A percentile compares a stretch with the other conserved stretches of the same genome.
Evolutionary conservation across 208 protist species (phyloP).

Genomic region (Leishmania aethiopica): DNA sequence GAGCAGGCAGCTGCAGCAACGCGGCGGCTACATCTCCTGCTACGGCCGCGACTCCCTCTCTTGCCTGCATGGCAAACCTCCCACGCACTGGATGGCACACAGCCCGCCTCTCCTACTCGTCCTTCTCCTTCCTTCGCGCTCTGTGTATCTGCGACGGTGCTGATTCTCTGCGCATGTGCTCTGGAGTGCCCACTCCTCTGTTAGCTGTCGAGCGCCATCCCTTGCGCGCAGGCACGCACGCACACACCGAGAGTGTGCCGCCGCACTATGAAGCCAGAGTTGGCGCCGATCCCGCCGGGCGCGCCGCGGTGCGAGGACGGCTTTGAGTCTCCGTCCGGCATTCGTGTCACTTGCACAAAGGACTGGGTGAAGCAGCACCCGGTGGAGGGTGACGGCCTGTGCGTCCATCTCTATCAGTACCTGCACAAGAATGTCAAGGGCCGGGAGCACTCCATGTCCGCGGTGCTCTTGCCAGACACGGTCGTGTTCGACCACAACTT

Average conservation of each 20-base stretch:
- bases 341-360: constrained; percentile 63
- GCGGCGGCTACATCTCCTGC: not conserved
- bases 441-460: constrained; percentile 61
- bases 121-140: not conserved
- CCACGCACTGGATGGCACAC: not conserved
- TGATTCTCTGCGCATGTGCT: not conserved
- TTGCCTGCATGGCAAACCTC: not conserved
- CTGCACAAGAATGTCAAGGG: constrained; percentile 88
- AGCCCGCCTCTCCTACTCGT: not conserved
- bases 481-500: constrained; percentile 95
- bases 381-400: constrained; percentile 86
- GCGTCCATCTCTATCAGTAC: constrained; percentile 81
- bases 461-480: constrained; percentile 80
- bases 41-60: not conserved
- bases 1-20: not conserved
- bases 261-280: constrained; percentile 6
- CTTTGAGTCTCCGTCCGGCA: constrained; percentile 63
- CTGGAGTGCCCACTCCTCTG: not conserved
- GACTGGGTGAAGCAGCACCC: constrained; percentile 84
- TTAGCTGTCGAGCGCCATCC: not conserved
- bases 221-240: constrained; percentile 7
- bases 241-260: not conserved
- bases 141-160: not conserved
- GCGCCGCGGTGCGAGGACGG: constrained; percentile 52
- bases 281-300: constrained; percentile 37